phyloP scores from a whole-genome alignment of 495 filamentous ascomycete species.

The Chaetomium fimeti region DNA sequence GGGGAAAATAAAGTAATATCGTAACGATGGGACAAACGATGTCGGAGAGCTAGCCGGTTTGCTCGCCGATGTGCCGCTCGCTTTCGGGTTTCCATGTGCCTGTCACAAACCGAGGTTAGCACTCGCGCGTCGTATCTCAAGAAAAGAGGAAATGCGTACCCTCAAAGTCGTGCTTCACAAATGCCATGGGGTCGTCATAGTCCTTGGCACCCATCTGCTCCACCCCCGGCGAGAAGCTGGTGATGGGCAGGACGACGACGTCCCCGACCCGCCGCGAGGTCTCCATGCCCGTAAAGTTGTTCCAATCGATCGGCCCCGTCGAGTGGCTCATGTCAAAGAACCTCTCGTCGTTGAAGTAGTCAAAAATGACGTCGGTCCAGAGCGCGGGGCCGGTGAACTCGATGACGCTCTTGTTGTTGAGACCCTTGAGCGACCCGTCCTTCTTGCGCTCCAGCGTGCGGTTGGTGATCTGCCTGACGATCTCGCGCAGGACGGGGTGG shows the following conservation, averaged over 20 bases:
- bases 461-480: slow-evolving; percentile 81
- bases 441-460: slow-evolving; percentile 75
- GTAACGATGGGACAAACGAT: background rate
- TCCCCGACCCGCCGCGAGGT: slow-evolving; percentile 83
- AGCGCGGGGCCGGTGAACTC: slow-evolving; percentile 94
- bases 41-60: background rate
- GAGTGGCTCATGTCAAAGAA: slow-evolving; percentile 81
- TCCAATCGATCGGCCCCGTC: slow-evolving; percentile 73
- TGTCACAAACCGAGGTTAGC: slow-evolving; percentile 33
- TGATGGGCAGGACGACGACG: slow-evolving; percentile 91
- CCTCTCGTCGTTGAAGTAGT: slow-evolving; percentile 86
- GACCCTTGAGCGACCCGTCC: slow-evolving; percentile 60
- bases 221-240: slow-evolving; percentile 94
- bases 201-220: slow-evolving; percentile 91
- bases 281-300: slow-evolving; percentile 86
- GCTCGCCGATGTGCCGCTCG: slow-evolving; percentile 58
- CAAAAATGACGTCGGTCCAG: slow-evolving; percentile 92
- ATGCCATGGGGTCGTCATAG: slow-evolving; percentile 91
- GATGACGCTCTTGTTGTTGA: slow-evolving; percentile 76
- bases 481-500: slow-evolving; percentile 84
- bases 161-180: slow-evolving; percentile 96
- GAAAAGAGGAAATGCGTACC: slow-evolving; percentile 50
- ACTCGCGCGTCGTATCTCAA: background rate
- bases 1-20: background rate
- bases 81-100: slow-evolving; percentile 79